These are phyloP conservation scores for Verticillium tricorpus DNA, from an alignment of 2,329 filamentous ascomycete species.

Conservation along the genomic window DNA sequence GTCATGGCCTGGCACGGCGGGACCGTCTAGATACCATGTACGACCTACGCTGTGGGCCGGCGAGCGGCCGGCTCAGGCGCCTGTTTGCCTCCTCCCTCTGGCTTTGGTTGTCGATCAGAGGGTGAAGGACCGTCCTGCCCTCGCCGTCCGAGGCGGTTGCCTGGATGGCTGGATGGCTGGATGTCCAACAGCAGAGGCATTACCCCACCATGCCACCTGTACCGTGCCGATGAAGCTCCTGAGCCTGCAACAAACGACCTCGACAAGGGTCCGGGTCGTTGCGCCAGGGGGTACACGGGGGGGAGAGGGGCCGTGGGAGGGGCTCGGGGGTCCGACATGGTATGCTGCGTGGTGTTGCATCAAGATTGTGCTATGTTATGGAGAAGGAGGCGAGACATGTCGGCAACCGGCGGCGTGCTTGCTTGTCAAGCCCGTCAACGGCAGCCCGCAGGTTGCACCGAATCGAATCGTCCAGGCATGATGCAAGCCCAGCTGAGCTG, in stretches of 20 bases:
- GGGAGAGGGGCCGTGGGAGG: no score
- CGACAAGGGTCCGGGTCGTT: neutral
- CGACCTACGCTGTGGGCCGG: neutral
- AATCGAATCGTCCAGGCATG: neutral
- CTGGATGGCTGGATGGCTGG: neutral
- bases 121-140: neutral
- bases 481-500: neutral
- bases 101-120: neutral
- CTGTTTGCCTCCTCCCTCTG: neutral
- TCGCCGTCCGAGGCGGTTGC: neutral
- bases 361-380: neutral
- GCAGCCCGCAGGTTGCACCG: neutral
- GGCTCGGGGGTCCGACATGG: neutral
- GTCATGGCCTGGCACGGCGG: neutral
- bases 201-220: conserved; percentile 16
- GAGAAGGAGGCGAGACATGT: neutral
- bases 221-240: neutral
- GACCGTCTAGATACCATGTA: neutral
- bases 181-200: conserved; percentile 3
- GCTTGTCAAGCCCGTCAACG: neutral
- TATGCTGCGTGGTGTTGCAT: neutral
- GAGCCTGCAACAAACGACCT: neutral
- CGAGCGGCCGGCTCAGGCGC: neutral
- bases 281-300: neutral
- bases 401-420: neutral